These are phyloP conservation scores for Trichomonas gallinae DNA, from an alignment of 208 protist species.

Conservation along the genomic window DNA sequence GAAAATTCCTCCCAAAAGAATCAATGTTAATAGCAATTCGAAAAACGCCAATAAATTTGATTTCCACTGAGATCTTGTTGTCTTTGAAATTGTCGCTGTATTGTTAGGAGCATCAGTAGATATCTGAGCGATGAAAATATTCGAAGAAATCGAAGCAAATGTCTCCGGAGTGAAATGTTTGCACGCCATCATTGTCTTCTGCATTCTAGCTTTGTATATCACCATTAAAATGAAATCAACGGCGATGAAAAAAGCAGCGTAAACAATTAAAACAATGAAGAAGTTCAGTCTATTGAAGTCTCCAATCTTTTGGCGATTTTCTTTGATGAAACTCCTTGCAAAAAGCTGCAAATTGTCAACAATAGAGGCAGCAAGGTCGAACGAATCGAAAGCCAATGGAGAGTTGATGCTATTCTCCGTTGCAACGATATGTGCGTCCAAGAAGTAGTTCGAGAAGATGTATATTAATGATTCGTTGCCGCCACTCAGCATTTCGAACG, in stretches of 20 bases:
- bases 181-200: background rate
- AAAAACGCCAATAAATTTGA: background rate
- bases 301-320: background rate
- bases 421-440: background rate
- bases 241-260: background rate
- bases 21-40: background rate
- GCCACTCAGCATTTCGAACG: background rate
- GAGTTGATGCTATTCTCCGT: background rate
- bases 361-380: background rate
- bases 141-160: background rate
- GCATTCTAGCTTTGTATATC: background rate
- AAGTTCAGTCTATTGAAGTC: background rate
- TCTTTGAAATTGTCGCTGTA: background rate
- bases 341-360: background rate
- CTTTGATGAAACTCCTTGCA: background rate
- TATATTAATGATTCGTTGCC: background rate
- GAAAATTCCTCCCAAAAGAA: background rate
- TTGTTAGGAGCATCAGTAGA: background rate
- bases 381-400: background rate
- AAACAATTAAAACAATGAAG: background rate
- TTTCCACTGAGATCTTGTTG: background rate
- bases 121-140: background rate
- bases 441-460: background rate
- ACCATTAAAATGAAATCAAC: background rate
- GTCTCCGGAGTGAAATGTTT: background rate